These are phyloP conservation scores for Cladosporium halotolerans DNA, from an alignment of 2,329 filamentous ascomycete genomes.

Conservation along the genomic window DNA sequence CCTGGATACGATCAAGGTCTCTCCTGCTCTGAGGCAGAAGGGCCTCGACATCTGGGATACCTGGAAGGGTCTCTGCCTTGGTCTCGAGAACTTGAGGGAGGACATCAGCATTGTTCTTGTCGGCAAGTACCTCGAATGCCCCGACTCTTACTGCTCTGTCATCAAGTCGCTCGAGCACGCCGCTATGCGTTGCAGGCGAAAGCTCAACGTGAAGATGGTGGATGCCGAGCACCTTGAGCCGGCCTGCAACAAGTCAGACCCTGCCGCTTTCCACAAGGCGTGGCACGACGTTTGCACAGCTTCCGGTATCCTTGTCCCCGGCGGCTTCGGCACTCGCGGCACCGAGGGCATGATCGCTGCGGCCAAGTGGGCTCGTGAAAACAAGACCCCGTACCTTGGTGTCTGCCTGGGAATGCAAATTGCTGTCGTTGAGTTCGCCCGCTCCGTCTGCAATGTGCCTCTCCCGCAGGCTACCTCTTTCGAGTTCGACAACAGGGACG, in stretches of 20 bases:
- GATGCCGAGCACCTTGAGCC: conserved; percentile 80
- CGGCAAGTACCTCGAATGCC: conserved; percentile 81
- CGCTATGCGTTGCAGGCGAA: conserved; percentile 76
- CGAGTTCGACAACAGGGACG: conserved; percentile 53
- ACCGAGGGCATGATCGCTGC: conserved; percentile 86
- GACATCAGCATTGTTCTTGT: conserved; percentile 77
- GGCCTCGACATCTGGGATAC: conserved; percentile 68
- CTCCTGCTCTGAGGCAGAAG: conserved; percentile 51
- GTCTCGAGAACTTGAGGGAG: conserved; percentile 60
- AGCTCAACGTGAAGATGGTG: conserved; percentile 75
- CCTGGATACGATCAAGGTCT: conserved; percentile 48
- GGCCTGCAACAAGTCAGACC: conserved; percentile 53
- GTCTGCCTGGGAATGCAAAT: conserved; percentile 92
- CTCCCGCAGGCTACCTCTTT: conserved; percentile 47
- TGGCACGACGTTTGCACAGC: conserved; percentile 76
- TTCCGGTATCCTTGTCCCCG: conserved; percentile 62
- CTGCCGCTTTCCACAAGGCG: conserved; percentile 68
- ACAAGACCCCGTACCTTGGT: conserved; percentile 76
- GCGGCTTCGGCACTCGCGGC: conserved; percentile 75
- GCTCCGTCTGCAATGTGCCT: conserved; percentile 62
- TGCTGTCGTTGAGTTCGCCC: conserved; percentile 81
- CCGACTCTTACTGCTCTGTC: conserved; percentile 80
- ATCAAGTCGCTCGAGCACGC: conserved; percentile 85
- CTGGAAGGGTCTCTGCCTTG: conserved; percentile 67
- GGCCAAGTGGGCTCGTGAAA: conserved; percentile 78